Evolutionary conservation across 2,329 filamentous ascomycete genomes (phyloP), one percentile per base, ranked within the genome.

Genomic region (Penicillium decumbens): DNA sequence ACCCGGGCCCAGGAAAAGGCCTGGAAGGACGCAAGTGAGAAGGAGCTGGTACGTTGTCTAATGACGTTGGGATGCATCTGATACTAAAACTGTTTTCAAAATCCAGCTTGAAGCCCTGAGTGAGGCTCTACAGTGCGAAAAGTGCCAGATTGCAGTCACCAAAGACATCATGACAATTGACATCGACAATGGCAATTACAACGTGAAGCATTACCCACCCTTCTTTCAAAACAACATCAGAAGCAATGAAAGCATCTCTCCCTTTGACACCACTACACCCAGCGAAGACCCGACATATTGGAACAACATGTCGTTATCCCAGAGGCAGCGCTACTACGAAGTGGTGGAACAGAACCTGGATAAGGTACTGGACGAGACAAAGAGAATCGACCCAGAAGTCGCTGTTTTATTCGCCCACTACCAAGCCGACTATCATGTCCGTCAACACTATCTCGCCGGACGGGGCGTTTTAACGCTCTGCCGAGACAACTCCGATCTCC

Each of bases 381-480:
- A 57, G 20, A 46, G 52, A 13, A 30, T 51, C 1, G 41, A 56
- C 7, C 29, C 41, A 2, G 54, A 58, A 23, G 13, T 49, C 3
- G 50, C 53, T 3, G 45, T 58, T 3, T 43, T 56, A 1, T 62
- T 64, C 29, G 65, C 65, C 3, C 60, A 60, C 29, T 69, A 68
- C 37, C 54, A 55, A 13, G 55, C 66, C 3, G 65, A 68, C 37
- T 65, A 57, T n/a, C 67, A 70, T 41, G 61, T 70, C 18, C 62
- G 63, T 12, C 58, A 66, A 18, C 67, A 69, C 37, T 61, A 62
- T 27, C 53, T 65, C 20, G 27, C 49, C 2, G 51, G 54, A 2
- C 53, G 61, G 3, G 60, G 62, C 1, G 32, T 60, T 8, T 29
- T 69, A 6, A 55, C 53, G 1, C 41, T 69, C n/a, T 69, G 67